Conservation (phyloP, 371 early-diverging fungal genomes). For the Sporodiniella umbellata region DNA sequence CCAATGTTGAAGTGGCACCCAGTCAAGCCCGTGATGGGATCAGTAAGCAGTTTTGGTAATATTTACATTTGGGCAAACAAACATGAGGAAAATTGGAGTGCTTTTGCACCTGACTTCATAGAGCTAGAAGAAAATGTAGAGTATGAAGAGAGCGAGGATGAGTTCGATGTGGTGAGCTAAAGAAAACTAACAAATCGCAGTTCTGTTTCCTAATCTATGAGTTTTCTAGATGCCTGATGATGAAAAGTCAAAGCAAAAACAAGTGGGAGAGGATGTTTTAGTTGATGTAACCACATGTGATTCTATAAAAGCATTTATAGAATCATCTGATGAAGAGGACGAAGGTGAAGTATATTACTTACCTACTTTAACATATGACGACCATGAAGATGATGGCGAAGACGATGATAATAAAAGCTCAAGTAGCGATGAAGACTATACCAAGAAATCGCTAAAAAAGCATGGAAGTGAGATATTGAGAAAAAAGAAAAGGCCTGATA, state of each 20-base stretch:
- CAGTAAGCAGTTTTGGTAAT: slow-evolving; percentile 77
- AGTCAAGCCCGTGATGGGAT: slow-evolving; percentile 76
- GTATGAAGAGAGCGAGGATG: slow-evolving; percentile 90
- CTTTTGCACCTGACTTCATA: slow-evolving; percentile 88
- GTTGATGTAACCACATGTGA: slow-evolving; percentile 65
- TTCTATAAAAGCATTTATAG: slow-evolving; percentile 62
- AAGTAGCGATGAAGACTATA: slow-evolving; percentile 15
- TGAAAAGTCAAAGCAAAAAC: slow-evolving; percentile 39
- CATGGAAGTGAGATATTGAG: slow-evolving; percentile 1
- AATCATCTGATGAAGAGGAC: slow-evolving; percentile 61
- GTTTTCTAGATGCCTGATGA: slow-evolving; percentile 44
- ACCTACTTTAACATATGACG: slow-evolving; percentile 16
- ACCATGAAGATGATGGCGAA: too few species aligned
- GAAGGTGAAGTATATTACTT: slow-evolving; percentile 36
- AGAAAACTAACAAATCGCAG: too few species aligned
- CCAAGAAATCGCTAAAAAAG: slow-evolving; percentile 5
- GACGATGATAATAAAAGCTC: slow-evolving; percentile 3
- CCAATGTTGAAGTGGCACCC: slow-evolving; percentile 76
- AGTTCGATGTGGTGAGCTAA: slow-evolving; percentile 80
- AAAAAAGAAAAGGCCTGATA: slow-evolving; percentile 6
- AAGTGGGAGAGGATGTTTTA: slow-evolving; percentile 55
- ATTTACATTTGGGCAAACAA: slow-evolving; percentile 88
- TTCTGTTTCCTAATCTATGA: too few species aligned
- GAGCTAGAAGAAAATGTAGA: slow-evolving; percentile 91
- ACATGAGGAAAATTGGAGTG: slow-evolving; percentile 86